Percentiles rank a stretch among this genome's conserved stretches.
Evolutionary conservation across 1,284 basidiomycete genomes (phyloP).

Genomic region (Trametes versicolor): DNA sequence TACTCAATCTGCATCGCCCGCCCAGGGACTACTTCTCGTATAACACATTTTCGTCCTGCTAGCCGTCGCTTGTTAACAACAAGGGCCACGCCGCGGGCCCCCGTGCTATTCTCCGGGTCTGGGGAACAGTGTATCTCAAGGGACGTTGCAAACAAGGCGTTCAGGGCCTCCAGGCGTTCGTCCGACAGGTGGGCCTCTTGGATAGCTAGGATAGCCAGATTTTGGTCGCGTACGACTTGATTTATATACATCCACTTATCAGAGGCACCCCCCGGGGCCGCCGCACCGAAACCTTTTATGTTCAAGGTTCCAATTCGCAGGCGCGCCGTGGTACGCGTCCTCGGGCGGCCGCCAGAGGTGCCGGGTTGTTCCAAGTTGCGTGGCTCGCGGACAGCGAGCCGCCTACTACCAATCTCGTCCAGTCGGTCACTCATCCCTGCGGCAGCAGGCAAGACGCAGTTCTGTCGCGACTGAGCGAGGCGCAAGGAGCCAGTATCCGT

Average conservation of each 20-base stretch:
- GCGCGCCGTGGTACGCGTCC: not conserved
- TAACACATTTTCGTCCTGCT: not conserved
- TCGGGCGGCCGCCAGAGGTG: not conserved
- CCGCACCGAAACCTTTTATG: conserved; percentile 29
- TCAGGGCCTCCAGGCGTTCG: conserved; percentile 15
- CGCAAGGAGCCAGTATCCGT: not conserved
- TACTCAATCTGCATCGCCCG: not conserved
- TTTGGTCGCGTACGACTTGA: conserved; percentile 30
- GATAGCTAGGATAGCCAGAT: conserved; percentile 38
- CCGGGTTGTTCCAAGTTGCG: not conserved
- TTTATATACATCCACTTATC: conserved; percentile 41
- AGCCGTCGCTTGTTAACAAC: conserved; percentile 44
- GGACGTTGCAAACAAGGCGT: conserved; percentile 14
- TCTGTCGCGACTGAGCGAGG: not conserved
- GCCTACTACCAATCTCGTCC: not conserved
- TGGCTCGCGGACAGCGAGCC: too few relatives aligned
- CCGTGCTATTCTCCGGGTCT: not conserved
- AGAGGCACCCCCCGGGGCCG: not conserved
- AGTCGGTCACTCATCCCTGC: not conserved
- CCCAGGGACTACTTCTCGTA: not conserved
- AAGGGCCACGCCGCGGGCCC: conserved; percentile 23
- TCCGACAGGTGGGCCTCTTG: conserved; percentile 44
- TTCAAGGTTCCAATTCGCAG: conserved; percentile 36
- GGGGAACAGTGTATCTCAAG: not conserved
- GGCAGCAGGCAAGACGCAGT: not conserved